Conservation (phyloP, 441 rosid genomes). For the Gossypium schwendimanii region DNA sequence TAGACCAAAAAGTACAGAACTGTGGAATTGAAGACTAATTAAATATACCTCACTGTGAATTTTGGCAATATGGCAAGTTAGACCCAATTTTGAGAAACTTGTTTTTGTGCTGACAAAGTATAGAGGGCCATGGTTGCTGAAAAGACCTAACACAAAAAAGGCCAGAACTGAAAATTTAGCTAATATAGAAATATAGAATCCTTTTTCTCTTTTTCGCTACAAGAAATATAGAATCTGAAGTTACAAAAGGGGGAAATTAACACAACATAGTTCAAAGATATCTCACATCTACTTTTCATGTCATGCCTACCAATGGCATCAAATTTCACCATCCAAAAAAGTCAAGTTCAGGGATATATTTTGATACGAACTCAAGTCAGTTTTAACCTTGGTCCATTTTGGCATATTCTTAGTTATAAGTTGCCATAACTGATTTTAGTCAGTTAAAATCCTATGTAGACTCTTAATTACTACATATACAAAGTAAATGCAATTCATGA, state of each 20-base stretch:
- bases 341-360: not conserved
- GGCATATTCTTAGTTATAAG: not conserved
- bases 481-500: not conserved
- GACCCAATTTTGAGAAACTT: conserved; percentile 80
- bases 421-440: not conserved
- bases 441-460: not conserved
- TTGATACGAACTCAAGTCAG: not conserved
- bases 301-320: not conserved
- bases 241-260: not conserved
- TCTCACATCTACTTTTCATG: not conserved
- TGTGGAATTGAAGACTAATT: conserved; percentile 7
- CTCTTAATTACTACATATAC: not conserved
- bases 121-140: conserved; percentile 93
- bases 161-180: not conserved
- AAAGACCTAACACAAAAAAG: conserved; percentile 61
- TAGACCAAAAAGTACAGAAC: conserved; percentile 1
- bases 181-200: not conserved
- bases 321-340: not conserved
- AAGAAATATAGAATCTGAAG: not conserved
- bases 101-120: conserved; percentile 80
- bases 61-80: conserved; percentile 89
- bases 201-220: too few species aligned
- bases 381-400: not conserved
- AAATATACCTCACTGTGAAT: conserved; percentile 86
- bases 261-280: not conserved